phyloP scores from a whole-genome alignment of 805 yeast genomes.

The Zygoascus biomembranicola region DNA sequence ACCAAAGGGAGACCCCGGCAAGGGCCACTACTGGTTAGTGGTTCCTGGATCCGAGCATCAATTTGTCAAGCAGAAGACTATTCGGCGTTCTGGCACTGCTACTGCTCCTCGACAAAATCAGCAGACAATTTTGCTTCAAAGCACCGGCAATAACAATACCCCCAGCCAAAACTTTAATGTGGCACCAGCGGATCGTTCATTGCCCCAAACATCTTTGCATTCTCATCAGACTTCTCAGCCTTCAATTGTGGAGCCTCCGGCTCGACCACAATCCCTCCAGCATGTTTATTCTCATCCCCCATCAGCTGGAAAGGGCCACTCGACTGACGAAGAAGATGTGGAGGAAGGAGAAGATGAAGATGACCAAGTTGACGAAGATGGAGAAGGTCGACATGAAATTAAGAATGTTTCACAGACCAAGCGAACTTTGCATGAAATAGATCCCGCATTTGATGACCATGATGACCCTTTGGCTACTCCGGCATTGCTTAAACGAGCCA shows the following conservation, averaged over 20 bases:
- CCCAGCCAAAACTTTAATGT: not conserved
- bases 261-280: not conserved
- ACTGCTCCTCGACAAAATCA: not conserved
- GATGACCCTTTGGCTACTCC: not conserved
- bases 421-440: not conserved
- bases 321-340: conserved; percentile 12
- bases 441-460: not conserved
- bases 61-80: conserved; percentile 41
- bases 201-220: not conserved
- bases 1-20: conserved; percentile 50
- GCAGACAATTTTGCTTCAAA: not conserved
- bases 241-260: not conserved
- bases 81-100: not conserved
- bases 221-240: not conserved
- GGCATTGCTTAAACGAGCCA: conserved; percentile 13
- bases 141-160: not conserved
- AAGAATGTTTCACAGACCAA: not conserved
- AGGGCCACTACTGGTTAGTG: conserved; percentile 89
- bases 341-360: conserved; percentile 11
- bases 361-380: not conserved
- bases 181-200: not conserved
- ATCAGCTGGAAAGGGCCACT: conserved; percentile 1
- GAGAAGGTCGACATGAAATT: not conserved
- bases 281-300: not conserved
- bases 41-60: conserved; percentile 75